Evolutionary conservation across 2,329 filamentous ascomycete species (phyloP), one percentile per base, ranked within the genome.

Genomic region (Cladobotryum protrusum): DNA sequence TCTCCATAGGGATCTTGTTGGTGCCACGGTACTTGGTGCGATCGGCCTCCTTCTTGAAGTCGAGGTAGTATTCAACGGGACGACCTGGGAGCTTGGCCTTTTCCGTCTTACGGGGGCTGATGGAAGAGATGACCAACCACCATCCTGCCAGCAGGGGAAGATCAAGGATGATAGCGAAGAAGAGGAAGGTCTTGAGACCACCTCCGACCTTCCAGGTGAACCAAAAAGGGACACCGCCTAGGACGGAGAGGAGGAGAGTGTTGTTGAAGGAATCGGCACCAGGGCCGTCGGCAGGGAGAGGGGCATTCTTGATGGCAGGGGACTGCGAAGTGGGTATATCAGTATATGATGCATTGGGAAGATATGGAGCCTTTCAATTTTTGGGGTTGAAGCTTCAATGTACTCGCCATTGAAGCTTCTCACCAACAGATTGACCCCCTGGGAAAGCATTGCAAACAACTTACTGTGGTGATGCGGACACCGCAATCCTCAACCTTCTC

Each of bases 191-290:
- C 58, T 91, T 96, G 78, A 92, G 87, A 63, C 89, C 73, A 53
- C 92, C 92, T 56, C 91, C 91, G 52, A 89, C 81, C 59, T 96
- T 89, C 75, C 87, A 91, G 56, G 88, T 82, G 52, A 95, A 64
- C 72, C 87, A 97, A 68, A 78, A 82, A 20, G 93, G 92, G 40
- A 95, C 77, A 52, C 81, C 70, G 54, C 82, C 68, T 54, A 96
- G 68, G 55, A 92, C 68, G 59, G 79, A 77, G 68, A 89, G 76
- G 59, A 97, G 83, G 61, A 86, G 72, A 60, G 77, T 72, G 73
- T 93, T 95, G 73, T 86, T 91, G 83, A 97, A 99, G 70, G 76
- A 84, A 59, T 95, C 89, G 69, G 80, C 83, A 57, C 90, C 87
- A 46, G 89, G 75, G 45, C 83, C 88, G 68, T 99, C 93, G 57